phyloP scores from a whole-genome alignment of 257 asterid species.

The Parsonsia alboflavescens region DNA sequence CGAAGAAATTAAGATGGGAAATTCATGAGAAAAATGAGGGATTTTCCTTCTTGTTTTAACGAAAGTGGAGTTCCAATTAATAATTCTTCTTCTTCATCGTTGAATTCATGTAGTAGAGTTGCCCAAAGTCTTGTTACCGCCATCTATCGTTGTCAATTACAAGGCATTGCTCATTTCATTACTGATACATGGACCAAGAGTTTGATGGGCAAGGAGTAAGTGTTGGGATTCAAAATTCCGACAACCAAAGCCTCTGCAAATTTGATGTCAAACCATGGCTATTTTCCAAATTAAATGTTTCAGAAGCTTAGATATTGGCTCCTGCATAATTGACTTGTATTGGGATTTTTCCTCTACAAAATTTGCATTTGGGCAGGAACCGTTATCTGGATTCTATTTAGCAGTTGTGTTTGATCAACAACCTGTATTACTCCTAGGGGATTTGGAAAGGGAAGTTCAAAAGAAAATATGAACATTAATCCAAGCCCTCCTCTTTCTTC shows the following conservation, averaged over 20 bases:
- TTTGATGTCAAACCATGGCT: constrained; percentile 66
- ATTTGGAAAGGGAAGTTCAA: constrained; percentile 32
- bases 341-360: constrained; percentile 74
- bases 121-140: constrained; percentile 56
- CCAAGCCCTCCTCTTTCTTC: constrained; percentile 19
- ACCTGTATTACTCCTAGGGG: constrained; percentile 49
- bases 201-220: constrained; percentile 51
- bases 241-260: constrained; percentile 36
- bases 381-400: constrained; percentile 50
- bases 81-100: constrained; percentile 43
- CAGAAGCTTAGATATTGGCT: constrained; percentile 24
- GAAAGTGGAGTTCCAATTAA: constrained; percentile 65
- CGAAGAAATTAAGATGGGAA: background rate
- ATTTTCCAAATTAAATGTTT: constrained; percentile 57
- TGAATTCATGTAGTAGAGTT: constrained; percentile 21
- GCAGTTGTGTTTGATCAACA: constrained; percentile 47
- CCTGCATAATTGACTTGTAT: constrained; percentile 32
- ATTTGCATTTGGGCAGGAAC: constrained; percentile 67
- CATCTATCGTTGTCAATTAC: constrained; percentile 38
- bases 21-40: constrained; percentile 41
- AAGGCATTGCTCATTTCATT: constrained; percentile 42
- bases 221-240: constrained; percentile 38
- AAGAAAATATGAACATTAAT: constrained; percentile 29
- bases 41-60: constrained; percentile 23
- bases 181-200: constrained; percentile 55